Percentiles rank a stretch among this genome's conserved stretches.
phyloP scores from a whole-genome alignment of 2,329 filamentous ascomycete species.

The Sporothrix euskadiensis region DNA sequence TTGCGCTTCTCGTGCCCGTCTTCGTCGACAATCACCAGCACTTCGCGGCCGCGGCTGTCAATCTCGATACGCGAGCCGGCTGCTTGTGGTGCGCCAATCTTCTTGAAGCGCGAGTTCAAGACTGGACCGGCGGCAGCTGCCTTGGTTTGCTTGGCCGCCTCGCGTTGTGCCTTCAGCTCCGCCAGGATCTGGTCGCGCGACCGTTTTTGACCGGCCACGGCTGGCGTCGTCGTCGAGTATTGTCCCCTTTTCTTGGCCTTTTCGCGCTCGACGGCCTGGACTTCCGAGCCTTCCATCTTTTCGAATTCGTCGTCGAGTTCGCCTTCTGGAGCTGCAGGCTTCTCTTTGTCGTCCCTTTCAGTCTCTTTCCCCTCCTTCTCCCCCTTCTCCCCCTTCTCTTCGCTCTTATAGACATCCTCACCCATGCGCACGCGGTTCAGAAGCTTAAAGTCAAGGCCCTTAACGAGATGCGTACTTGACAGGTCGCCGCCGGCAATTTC shows the following conservation, averaged over 20 bases:
- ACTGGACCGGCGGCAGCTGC: slow-evolving; percentile 49
- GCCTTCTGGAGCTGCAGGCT: slow-evolving; percentile 34
- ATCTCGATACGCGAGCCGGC: slow-evolving; percentile 60
- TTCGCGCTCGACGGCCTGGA: slow-evolving; percentile 55
- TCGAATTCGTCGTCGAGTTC: slow-evolving; percentile 69
- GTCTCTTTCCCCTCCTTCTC: slow-evolving; percentile 40
- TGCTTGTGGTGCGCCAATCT: slow-evolving; percentile 58
- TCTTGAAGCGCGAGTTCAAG: slow-evolving; percentile 63
- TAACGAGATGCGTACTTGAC: slow-evolving; percentile 80
- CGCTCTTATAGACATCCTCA: slow-evolving; percentile 62
- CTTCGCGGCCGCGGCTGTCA: slow-evolving; percentile 62
- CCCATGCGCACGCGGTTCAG: slow-evolving; percentile 68
- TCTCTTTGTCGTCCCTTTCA: slow-evolving; percentile 34
- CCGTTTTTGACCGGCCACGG: slow-evolving; percentile 60
- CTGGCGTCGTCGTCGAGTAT: slow-evolving; percentile 53
- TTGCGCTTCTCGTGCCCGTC: slow-evolving; percentile 67
- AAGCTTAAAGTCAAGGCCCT: slow-evolving; percentile 85
- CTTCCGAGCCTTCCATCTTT: slow-evolving; percentile 55
- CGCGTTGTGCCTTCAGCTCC: slow-evolving; percentile 63
- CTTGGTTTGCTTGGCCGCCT: slow-evolving; percentile 61
- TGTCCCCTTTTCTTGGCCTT: slow-evolving; percentile 62
- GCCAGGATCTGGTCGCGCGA: slow-evolving; percentile 67
- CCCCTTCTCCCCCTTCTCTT: slow-evolving; percentile 47
- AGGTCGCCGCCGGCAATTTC: slow-evolving; percentile 83
- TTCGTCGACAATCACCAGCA: slow-evolving; percentile 66